A percentile compares a stretch with the other conserved stretches of the same genome.
These are phyloP conservation scores for Aegilops speltoides DNA, from an alignment of 176 grass and related monocot genomes.

Conservation along the genomic window DNA sequence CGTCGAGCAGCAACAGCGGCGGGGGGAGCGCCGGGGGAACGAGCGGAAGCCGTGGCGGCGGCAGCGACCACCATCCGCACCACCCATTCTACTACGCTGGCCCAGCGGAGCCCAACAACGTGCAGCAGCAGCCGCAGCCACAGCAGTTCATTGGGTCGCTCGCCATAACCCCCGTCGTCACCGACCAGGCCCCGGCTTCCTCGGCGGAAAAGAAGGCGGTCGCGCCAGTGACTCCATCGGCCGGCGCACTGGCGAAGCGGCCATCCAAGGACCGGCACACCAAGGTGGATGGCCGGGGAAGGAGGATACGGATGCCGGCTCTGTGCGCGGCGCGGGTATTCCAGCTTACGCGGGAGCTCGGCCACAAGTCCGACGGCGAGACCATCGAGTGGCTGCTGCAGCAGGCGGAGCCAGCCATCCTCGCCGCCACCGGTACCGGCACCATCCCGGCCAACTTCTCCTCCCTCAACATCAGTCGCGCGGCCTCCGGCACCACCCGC, in stretches of 20 bases:
- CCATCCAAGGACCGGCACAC: conserved; percentile 95
- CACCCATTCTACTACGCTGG: conserved; percentile 63
- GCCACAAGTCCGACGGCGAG: conserved; percentile 97
- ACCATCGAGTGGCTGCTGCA: conserved; percentile 98
- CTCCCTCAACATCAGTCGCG: conserved; percentile 63
- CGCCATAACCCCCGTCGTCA: conserved; percentile 34
- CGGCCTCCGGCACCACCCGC: conserved; percentile 32
- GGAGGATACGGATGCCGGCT: conserved; percentile 97
- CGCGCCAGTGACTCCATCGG: conserved; percentile 13
- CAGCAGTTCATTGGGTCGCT: conserved; percentile 66
- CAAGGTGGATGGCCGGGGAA: conserved; percentile 87
- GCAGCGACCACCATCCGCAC: conserved; percentile 40
- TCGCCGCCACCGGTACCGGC: conserved; percentile 90
- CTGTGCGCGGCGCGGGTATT: conserved; percentile 93
- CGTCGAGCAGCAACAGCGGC: conserved; percentile 69
- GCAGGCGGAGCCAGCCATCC: conserved; percentile 94
- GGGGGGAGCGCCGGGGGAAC: conserved; percentile 10
- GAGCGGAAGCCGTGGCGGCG: conserved; percentile 16
- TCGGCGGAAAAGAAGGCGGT: conserved; percentile 55
- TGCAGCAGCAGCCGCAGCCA: not conserved
- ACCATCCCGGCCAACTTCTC: conserved; percentile 93
- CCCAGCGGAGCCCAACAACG: conserved; percentile 33
- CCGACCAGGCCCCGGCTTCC: conserved; percentile 42
- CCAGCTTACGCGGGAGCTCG: conserved; percentile 95
- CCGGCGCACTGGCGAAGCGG: conserved; percentile 45